Percentiles rank a stretch among this genome's conserved stretches.
Conservation (phyloP, 2,329 filamentous ascomycete species). For the Ophiosphaerella narmari region DNA sequence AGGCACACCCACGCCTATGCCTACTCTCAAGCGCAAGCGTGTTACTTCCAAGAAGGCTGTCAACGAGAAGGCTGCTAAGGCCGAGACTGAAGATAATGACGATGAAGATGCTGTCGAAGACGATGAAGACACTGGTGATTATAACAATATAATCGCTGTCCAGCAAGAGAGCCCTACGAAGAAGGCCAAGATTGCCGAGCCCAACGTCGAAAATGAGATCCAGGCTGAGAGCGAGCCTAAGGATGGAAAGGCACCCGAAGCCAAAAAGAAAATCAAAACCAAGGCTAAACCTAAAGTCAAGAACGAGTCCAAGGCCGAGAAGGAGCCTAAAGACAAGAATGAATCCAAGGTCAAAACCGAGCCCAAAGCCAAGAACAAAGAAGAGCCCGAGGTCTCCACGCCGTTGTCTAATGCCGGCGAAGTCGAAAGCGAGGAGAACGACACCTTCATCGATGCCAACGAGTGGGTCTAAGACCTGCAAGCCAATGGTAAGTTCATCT, state of each 20-base stretch:
- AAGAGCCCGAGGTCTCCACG: background rate
- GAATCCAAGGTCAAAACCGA: conserved; percentile 2
- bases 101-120: background rate
- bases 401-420: background rate
- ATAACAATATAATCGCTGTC: background rate
- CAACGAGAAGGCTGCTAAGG: background rate
- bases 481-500: too few species aligned
- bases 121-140: too few species aligned
- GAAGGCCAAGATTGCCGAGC: conserved; percentile 9
- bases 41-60: conserved; percentile 1
- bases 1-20: background rate
- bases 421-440: background rate
- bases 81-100: conserved; percentile 1
- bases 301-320: background rate
- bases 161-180: background rate
- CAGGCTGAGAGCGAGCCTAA: background rate
- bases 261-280: background rate
- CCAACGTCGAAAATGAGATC: background rate
- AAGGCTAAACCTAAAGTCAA: background rate
- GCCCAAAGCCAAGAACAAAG: background rate
- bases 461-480: conserved; percentile 4
- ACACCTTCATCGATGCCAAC: conserved; percentile 10
- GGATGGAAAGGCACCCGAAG: conserved; percentile 1
- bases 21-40: conserved; percentile 29
- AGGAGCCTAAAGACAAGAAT: background rate